Conservation (phyloP, 192 early-diverging fungal species). For the Lunasporangiospora selenospora region DNA sequence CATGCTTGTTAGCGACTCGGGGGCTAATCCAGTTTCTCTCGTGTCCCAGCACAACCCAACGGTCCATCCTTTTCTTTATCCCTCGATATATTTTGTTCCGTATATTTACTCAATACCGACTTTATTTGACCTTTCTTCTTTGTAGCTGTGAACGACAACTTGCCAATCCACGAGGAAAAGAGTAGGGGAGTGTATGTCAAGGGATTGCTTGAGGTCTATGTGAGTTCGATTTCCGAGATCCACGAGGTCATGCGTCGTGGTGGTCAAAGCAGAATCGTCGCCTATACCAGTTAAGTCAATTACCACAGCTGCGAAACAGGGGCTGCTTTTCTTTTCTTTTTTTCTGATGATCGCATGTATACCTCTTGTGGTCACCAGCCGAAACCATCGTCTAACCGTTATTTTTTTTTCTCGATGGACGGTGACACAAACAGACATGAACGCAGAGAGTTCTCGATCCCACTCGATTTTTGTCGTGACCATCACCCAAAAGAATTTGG, state of each 20-base stretch:
- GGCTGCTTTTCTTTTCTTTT: background rate
- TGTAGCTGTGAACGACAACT: constrained; percentile 82
- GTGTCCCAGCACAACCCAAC: too few relatives aligned
- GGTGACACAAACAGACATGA: constrained; percentile 99
- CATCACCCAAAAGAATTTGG: constrained; percentile 94
- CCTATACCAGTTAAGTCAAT: constrained; percentile 83
- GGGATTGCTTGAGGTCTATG: constrained; percentile 96
- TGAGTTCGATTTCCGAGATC: constrained; percentile 93
- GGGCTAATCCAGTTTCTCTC: too few relatives aligned
- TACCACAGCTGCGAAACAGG: too few relatives aligned
- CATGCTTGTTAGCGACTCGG: too few relatives aligned
- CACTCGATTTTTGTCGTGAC: constrained; percentile 99
- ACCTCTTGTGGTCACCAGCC: background rate
- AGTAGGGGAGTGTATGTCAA: constrained; percentile 97
- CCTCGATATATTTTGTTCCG: background rate
- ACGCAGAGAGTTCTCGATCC: constrained; percentile 96
- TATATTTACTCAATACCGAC: background rate
- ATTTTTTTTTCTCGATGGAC: constrained; percentile 54
- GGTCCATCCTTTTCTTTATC: background rate
- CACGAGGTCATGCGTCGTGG: constrained; percentile 98
- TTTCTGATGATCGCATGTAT: background rate
- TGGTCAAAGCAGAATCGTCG: constrained; percentile 85
- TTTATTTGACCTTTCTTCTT: background rate
- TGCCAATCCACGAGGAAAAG: constrained; percentile 98
- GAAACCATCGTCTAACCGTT: constrained; percentile 1